Evolutionary conservation across 805 yeast species (phyloP).

Genomic region (Zygotorulaspora danielsina): DNA sequence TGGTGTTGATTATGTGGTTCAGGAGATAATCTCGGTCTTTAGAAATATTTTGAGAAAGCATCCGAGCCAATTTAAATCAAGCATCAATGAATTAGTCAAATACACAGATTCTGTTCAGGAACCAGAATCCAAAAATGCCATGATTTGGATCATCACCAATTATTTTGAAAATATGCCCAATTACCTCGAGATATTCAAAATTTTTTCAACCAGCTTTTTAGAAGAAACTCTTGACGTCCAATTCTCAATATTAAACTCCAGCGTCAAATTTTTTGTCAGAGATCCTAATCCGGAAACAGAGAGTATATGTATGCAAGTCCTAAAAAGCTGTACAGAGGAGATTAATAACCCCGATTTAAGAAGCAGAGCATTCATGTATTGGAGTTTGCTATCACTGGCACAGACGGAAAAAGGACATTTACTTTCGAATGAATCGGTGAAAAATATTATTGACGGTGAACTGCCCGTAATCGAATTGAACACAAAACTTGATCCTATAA

Average conservation of each 20-base stretch:
- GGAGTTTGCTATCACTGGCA: slow-evolving; percentile 62
- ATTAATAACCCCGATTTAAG: slow-evolving; percentile 79
- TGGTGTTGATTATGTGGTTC: slow-evolving; percentile 68
- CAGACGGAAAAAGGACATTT: slow-evolving; percentile 29
- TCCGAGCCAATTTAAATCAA: slow-evolving; percentile 51
- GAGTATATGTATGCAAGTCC: slow-evolving; percentile 49
- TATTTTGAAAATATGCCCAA: slow-evolving; percentile 46
- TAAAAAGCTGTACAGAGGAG: slow-evolving; percentile 70
- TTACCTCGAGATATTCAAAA: slow-evolving; percentile 24
- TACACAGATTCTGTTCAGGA: slow-evolving; percentile 57
- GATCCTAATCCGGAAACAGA: slow-evolving; percentile 51
- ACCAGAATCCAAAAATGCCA: slow-evolving; percentile 70
- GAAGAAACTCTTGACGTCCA: slow-evolving; percentile 75
- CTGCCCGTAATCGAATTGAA: slow-evolving; percentile 65
- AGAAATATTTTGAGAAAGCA: slow-evolving; percentile 74
- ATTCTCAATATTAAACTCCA: slow-evolving; percentile 65
- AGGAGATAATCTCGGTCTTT: slow-evolving; percentile 73
- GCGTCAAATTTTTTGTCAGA: slow-evolving; percentile 61
- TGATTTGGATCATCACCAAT: slow-evolving; percentile 83
- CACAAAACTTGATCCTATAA: slow-evolving; percentile 62
- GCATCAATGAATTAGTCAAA: slow-evolving; percentile 41
- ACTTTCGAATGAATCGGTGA: slow-evolving; percentile 39
- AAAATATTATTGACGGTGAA: slow-evolving; percentile 53
- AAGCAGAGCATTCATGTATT: slow-evolving; percentile 79
- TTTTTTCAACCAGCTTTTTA: slow-evolving; percentile 42